Base-by-base conservation (phyloP, 1,284 basidiomycete genomes). In the Xerocomus minutiporus region DNA sequence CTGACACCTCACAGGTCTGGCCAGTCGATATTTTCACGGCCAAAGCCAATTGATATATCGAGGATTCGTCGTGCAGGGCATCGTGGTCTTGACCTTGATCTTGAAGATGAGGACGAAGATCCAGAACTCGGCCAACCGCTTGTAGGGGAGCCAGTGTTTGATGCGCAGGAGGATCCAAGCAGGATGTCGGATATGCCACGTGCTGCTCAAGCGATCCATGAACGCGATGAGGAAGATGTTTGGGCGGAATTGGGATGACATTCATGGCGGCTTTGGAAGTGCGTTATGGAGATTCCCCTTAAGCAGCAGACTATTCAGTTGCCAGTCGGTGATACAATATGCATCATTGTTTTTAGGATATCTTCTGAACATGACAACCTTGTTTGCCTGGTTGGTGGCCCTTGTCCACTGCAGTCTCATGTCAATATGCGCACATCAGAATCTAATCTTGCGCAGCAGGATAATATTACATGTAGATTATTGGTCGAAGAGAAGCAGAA, bases 31-130 rank as follows among this genome's bases (percentile, higher is more conserved):
- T 92, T 97, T 70, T 86, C 91, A 23, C 84, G 87, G 46, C 93
- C 94, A 7, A 92, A 88, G 63, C 91, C 92, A 0, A 97, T 97
- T 64, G 93, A 97, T 67, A 85, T 97, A 70, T 75, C 83, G 69
- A 73, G 85, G 63, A 78, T 83, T 62, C 73, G 89, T 70, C 72
- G 82, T 67, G 75, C 88, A 63, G 80, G 91, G 60, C 80, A 85
- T 75, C 57, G 50, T 20, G 75, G 73, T 49, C 75, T 88, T 49
- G 88, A 91, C 67, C 75, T 88, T 52, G 88, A 88, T 60, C 72
- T 86, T 53, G 85, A 86, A 42, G 84, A 86, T 36, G 63, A 66
- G 13, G 76, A 63, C 1, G 75, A 77, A 49, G 78, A 81, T 53
- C 56, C 63, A 40, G 83, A 84, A 57, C 70, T 84, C 44, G 75